Percentiles rank a stretch among this genome's conserved stretches.
Evolutionary conservation across 352 stramenopile species (phyloP).

Genomic region (Globisporangium mamillatum): DNA sequence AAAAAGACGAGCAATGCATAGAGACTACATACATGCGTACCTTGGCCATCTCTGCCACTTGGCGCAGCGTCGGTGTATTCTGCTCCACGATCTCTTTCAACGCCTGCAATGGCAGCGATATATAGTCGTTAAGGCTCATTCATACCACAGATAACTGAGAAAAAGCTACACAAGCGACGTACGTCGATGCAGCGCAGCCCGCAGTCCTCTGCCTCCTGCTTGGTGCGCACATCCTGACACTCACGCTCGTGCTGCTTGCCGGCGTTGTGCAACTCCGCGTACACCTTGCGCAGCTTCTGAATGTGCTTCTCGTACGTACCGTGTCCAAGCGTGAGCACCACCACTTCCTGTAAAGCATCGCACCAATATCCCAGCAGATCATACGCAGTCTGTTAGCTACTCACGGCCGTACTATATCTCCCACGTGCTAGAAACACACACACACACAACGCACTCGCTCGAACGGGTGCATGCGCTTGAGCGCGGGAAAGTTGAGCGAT

Average conservation of each 20-base stretch:
- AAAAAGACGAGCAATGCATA: neutral
- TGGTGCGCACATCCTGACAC: slow-evolving; percentile 65
- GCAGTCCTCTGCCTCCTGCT: slow-evolving; percentile 77
- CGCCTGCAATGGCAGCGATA: slow-evolving; percentile 25
- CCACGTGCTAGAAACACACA: neutral
- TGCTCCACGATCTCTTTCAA: slow-evolving; percentile 46
- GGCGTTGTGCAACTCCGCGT: slow-evolving; percentile 70
- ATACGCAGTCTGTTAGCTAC: neutral
- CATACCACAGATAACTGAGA: neutral
- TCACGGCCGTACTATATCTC: neutral
- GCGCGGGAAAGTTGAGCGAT: slow-evolving; percentile 72
- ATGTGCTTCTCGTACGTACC: slow-evolving; percentile 72
- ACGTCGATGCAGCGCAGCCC: slow-evolving; percentile 77
- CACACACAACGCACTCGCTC: slow-evolving; percentile 45
- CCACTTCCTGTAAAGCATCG: slow-evolving; percentile 52
- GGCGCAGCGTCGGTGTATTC: slow-evolving; percentile 35
- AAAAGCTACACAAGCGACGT: neutral
- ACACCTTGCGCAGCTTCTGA: slow-evolving; percentile 75
- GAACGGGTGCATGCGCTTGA: slow-evolving; percentile 78
- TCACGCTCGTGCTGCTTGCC: slow-evolving; percentile 72
- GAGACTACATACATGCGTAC: slow-evolving; percentile 14
- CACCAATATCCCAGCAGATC: neutral
- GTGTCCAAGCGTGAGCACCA: slow-evolving; percentile 72
- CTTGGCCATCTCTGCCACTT: slow-evolving; percentile 65
- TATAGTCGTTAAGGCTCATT: neutral